Evolutionary conservation across 2,329 filamentous ascomycete genomes (phyloP), one percentile per base, ranked within the genome.

Genomic region (Colletotrichum liaoningense): DNA sequence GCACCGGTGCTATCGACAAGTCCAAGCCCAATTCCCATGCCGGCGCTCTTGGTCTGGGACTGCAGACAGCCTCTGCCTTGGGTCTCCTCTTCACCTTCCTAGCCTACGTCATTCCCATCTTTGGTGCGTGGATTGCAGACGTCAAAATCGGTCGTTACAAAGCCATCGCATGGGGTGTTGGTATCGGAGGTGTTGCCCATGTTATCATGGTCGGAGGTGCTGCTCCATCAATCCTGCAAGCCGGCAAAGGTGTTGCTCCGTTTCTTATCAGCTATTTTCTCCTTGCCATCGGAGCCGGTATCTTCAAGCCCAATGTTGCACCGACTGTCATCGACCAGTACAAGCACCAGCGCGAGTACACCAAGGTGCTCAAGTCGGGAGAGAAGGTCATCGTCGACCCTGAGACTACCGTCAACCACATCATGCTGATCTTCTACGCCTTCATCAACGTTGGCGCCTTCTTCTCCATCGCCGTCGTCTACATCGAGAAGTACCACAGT

Each of bases 241-340:
- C 81, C 49, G 86, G 85, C 52, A 82, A 83, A 8, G 84, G 87
- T 63, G 86, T 88, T 74, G 84, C 86, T 1, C 90, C 90, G 28
- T 85, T 86, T 68, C 89, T 94, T 77, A 88, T 94, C 78, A 91
- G 92, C 5, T 82, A 88, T 66, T 88, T 87, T 76, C 82, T 86
- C 26, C 80, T 87, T 6, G 80, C 85, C 5, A 78, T 94, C 12
- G 93, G 93, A 62, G 93, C 92, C 8, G 93, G 83, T 74, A 85
- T 86, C 82, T 94, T 95, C 86, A 95, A 95, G 84, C 84, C 91
- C 52, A 94, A 94, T 75, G 91, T 95, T 49, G 90, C 91, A 0
- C 91, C 92, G 0, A 83, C 93, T 22, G 87, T 94, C 33, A 89
- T 92, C 12, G 92, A 94, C 75, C 92, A 94, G 78, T 88, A 92